Evolutionary conservation across 345 rosid genomes (phyloP).

Genomic region (Kandelia obovata): DNA sequence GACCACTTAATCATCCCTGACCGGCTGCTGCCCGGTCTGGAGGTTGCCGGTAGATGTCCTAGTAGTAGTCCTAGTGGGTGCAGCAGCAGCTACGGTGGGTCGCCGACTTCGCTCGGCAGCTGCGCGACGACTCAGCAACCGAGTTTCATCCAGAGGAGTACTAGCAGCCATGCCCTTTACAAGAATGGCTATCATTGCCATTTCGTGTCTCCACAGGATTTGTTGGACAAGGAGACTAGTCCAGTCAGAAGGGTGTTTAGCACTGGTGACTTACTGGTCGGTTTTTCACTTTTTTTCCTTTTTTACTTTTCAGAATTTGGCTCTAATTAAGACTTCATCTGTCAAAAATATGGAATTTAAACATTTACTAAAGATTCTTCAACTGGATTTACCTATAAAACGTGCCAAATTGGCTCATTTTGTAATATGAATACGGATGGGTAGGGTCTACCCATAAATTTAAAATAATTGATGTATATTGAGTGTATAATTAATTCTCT

Average conservation of each 20-base stretch:
- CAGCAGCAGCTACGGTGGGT: slow-evolving; percentile 28
- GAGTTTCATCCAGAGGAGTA: slow-evolving; percentile 53
- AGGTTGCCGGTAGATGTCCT: slow-evolving; percentile 10
- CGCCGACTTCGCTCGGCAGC: slow-evolving; percentile 55
- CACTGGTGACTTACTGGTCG: slow-evolving; percentile 77
- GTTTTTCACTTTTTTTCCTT: not conserved
- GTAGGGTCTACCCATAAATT: no score
- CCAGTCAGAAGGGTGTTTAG: slow-evolving; percentile 76
- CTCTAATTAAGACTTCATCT: no score
- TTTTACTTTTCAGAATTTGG: not conserved
- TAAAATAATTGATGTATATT: no score
- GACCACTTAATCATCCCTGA: slow-evolving; percentile 29
- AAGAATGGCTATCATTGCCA: slow-evolving; percentile 37
- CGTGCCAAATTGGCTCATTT: no score
- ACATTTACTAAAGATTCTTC: no score
- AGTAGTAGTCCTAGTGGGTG: slow-evolving; percentile 8
- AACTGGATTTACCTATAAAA: no score
- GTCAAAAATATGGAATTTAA: no score
- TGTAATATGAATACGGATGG: no score
- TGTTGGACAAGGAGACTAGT: slow-evolving; percentile 41
- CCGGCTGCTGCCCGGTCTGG: slow-evolving; percentile 18
- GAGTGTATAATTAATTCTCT: no score
- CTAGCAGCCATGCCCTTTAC: slow-evolving; percentile 55
- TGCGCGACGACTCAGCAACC: slow-evolving; percentile 38
- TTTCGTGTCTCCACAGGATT: slow-evolving; percentile 31